Evolutionary conservation across 148 eudicot genomes (phyloP).

Genomic region (Chenopodium suecicum): DNA sequence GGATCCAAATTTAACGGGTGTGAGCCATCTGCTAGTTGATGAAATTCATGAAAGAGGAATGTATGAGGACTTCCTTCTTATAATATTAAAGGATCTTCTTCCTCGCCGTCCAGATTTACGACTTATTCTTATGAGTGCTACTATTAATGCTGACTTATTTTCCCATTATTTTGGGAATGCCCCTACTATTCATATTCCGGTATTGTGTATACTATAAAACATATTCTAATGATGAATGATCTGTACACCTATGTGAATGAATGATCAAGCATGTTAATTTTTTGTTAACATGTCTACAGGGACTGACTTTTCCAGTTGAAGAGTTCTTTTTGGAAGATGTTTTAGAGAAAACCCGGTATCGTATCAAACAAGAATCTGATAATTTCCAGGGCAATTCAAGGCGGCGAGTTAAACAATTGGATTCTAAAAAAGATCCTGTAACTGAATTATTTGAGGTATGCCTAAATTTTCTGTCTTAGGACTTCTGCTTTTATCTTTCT

Average conservation of each 20-base stretch:
- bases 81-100: slow-evolving; percentile 84
- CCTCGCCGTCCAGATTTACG: slow-evolving; percentile 88
- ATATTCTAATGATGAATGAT: slow-evolving; percentile 8
- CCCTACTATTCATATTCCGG: slow-evolving; percentile 87
- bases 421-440: slow-evolving; percentile 74
- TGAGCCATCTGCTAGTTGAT: slow-evolving; percentile 93
- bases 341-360: slow-evolving; percentile 77
- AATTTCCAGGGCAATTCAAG: slow-evolving; percentile 59
- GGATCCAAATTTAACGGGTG: slow-evolving; percentile 78
- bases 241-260: neutral
- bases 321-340: slow-evolving; percentile 90
- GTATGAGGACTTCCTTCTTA: slow-evolving; percentile 93
- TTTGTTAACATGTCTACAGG: slow-evolving; percentile 42
- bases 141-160: slow-evolving; percentile 92
- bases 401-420: slow-evolving; percentile 63
- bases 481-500: slow-evolving; percentile 10
- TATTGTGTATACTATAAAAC: slow-evolving; percentile 27
- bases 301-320: slow-evolving; percentile 76
- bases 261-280: neutral
- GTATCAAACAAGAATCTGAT: slow-evolving; percentile 53
- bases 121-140: slow-evolving; percentile 94
- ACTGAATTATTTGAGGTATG: slow-evolving; percentile 80
- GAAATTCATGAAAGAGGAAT: slow-evolving; percentile 99
- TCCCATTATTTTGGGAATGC: slow-evolving; percentile 88
- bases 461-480: slow-evolving; percentile 5